Evolutionary conservation across 78 protist genomes (phyloP).

Genomic region (Pelomyxa schiedti): DNA sequence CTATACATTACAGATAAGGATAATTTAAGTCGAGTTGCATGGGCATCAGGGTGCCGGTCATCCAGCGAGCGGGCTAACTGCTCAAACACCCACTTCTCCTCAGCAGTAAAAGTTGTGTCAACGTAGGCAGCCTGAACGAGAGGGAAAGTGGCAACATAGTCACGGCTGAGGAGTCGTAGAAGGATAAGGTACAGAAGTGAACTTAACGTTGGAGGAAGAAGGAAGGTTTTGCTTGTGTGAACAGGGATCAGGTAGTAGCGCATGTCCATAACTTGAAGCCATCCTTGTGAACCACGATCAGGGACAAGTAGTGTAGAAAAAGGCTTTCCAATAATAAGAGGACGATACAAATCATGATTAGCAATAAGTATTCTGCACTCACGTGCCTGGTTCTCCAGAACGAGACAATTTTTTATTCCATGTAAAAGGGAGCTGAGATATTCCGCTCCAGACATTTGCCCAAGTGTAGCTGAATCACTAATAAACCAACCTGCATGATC

Average conservation of each 20-base stretch:
- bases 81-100: slow-evolving; percentile 14
- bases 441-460: background rate
- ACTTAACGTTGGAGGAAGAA: slow-evolving; percentile 11
- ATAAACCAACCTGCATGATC: slow-evolving; percentile 27
- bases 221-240: slow-evolving; percentile 16
- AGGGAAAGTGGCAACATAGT: slow-evolving; percentile 9
- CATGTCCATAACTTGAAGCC: background rate
- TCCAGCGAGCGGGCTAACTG: background rate
- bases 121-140: background rate
- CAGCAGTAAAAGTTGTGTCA: slow-evolving; percentile 13
- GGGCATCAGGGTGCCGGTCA: slow-evolving; percentile 50
- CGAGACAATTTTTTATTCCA: slow-evolving; percentile 10
- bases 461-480: background rate
- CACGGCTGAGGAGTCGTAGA: background rate
- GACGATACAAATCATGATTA: slow-evolving; percentile 12
- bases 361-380: slow-evolving; percentile 20
- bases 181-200: slow-evolving; percentile 24
- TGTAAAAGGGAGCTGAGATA: background rate
- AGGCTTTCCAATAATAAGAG: background rate
- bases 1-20: background rate
- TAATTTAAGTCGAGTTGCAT: slow-evolving; percentile 41
- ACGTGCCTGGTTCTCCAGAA: slow-evolving; percentile 12
- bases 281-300: background rate
- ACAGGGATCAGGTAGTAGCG: slow-evolving; percentile 23
- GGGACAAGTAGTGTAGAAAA: background rate